phyloP scores from a whole-genome alignment of 495 filamentous ascomycete species.

The Amphirosellinia nigrospora region DNA sequence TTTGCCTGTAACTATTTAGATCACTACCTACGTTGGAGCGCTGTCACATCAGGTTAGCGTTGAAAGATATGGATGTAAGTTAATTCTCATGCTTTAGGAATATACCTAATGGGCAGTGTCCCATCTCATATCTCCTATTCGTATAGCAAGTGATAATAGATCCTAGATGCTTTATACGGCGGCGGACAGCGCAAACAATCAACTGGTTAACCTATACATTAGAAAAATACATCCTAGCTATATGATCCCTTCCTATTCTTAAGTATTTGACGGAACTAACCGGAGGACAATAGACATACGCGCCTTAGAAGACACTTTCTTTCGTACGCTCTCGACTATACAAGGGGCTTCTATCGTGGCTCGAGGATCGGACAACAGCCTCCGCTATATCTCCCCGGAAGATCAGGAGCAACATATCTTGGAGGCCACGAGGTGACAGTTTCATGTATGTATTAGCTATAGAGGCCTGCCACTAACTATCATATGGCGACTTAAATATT shows the following conservation, averaged over 20 bases:
- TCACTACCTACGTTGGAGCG: background rate
- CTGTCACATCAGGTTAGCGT: background rate
- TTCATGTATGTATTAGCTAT: background rate
- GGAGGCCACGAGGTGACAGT: background rate
- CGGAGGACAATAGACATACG: background rate
- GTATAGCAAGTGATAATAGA: slow-evolving; percentile 3
- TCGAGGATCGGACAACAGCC: slow-evolving; percentile 9
- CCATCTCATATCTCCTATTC: slow-evolving; percentile 12
- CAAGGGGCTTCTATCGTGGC: slow-evolving; percentile 7
- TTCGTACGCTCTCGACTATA: slow-evolving; percentile 12
- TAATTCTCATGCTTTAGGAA: background rate
- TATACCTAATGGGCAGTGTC: slow-evolving; percentile 7
- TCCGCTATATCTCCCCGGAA: slow-evolving; percentile 17
- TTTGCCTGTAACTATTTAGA: slow-evolving; percentile 10
- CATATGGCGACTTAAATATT: slow-evolving; percentile 15
- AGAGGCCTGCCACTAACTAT: background rate
- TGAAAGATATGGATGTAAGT: slow-evolving; percentile 6
- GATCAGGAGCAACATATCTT: slow-evolving; percentile 15
- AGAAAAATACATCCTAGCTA: background rate
- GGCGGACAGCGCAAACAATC: slow-evolving; percentile 4
- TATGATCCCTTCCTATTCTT: background rate
- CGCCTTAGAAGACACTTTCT: slow-evolving; percentile 14
- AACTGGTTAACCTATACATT: slow-evolving; percentile 18
- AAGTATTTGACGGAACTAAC: background rate
- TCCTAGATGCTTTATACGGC: slow-evolving; percentile 14